These are phyloP conservation scores for Penicillium expansum DNA, from an alignment of 2,329 filamentous ascomycete genomes.

Conservation along the genomic window DNA sequence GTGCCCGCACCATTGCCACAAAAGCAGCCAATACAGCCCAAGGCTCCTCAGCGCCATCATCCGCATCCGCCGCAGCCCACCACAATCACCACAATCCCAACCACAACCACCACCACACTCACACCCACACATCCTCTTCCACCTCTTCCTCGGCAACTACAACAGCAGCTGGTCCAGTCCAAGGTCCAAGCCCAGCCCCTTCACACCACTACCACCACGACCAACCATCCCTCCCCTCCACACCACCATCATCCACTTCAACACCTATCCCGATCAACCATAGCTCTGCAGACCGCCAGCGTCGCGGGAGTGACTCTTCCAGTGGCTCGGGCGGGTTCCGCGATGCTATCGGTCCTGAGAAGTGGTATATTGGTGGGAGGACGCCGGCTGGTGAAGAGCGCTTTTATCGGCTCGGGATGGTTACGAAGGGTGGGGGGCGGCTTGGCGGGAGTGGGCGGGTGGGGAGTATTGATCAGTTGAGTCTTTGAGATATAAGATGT, in stretches of 20 bases:
- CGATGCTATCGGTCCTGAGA: conserved; percentile 48
- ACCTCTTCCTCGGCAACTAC: conserved; percentile 12
- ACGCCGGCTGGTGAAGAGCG: conserved; percentile 49
- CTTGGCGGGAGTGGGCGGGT: conserved; percentile 43
- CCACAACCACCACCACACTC: conserved; percentile 12
- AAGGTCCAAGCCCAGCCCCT: conserved; percentile 33
- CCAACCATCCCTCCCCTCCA: conserved; percentile 25
- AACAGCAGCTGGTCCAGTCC: conserved; percentile 2
- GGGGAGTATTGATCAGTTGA: conserved; percentile 50
- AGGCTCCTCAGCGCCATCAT: conserved; percentile 1
- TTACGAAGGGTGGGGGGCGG: conserved; percentile 45
- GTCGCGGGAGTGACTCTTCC: conserved; percentile 49
- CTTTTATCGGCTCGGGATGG: conserved; percentile 50
- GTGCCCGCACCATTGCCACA: conserved; percentile 49
- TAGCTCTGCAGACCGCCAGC: conserved; percentile 37
- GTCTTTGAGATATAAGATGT: conserved; percentile 36
- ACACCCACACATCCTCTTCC: conserved; percentile 14
- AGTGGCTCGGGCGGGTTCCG: conserved; percentile 48
- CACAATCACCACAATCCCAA: conserved; percentile 36
- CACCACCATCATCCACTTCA: conserved; percentile 37
- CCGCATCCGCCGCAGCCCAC: conserved; percentile 13
- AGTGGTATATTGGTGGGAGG: conserved; percentile 52
- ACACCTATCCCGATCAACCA: conserved; percentile 40
- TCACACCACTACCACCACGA: conserved; percentile 39
- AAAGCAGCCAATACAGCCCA: conserved; percentile 36